phyloP scores from a whole-genome alignment of 2,329 filamentous ascomycete species.

The Aplosporella prunicola region DNA sequence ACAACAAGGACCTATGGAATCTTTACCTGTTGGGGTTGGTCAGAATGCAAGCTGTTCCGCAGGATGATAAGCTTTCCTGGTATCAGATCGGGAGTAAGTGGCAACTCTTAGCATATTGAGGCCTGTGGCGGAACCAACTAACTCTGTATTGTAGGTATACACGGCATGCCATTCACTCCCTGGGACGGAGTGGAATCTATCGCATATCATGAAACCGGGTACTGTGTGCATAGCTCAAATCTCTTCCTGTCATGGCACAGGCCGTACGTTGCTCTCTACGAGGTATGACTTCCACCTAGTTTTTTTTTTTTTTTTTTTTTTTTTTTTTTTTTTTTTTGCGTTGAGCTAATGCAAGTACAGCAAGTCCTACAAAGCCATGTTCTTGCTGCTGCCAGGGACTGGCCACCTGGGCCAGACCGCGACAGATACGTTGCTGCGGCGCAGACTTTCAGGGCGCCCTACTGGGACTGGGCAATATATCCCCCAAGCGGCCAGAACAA shows the following conservation, averaged over 20 bases:
- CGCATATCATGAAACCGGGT: constrained; percentile 53
- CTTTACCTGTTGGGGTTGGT: constrained; percentile 66
- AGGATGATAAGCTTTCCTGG: constrained; percentile 58
- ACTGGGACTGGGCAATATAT: constrained; percentile 40
- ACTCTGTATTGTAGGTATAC: no score
- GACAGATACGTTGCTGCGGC: constrained; percentile 33
- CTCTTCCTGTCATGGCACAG: constrained; percentile 79
- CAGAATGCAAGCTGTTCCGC: constrained; percentile 59
- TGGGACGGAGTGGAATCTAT: constrained; percentile 46
- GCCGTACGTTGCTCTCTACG: constrained; percentile 59
- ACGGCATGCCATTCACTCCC: constrained; percentile 58
- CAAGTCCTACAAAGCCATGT: constrained; percentile 35
- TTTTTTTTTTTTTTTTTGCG: neutral
- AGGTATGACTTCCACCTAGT: constrained; percentile 31
- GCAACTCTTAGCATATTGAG: no score
- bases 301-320: neutral
- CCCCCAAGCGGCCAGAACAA: constrained; percentile 19
- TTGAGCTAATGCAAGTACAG: constrained; percentile 16
- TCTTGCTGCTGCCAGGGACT: constrained; percentile 31
- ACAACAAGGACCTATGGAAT: constrained; percentile 59
- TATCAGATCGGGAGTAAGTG: constrained; percentile 64
- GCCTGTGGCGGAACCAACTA: no score
- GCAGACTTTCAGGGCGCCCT: constrained; percentile 34
- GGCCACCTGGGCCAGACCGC: constrained; percentile 28
- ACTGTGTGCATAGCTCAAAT: constrained; percentile 66